Conservation (phyloP, 139 green algal species). For the Closterium sp. region DNA sequence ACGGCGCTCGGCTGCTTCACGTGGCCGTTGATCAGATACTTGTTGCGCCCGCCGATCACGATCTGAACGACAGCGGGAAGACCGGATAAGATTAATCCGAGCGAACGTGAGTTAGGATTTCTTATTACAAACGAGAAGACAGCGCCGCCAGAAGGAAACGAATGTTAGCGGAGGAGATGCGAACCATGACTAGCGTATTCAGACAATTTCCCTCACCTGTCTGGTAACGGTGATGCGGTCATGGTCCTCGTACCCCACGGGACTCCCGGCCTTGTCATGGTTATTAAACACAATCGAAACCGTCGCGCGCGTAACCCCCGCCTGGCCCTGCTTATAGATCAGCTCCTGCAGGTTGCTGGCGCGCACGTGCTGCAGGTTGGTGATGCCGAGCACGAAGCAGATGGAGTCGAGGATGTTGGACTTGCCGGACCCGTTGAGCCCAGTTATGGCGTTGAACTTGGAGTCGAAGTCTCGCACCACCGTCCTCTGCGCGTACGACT, state of each 20-base stretch:
- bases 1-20: constrained; percentile 85
- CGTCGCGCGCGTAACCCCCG: constrained; percentile 92
- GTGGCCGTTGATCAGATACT: constrained; percentile 97
- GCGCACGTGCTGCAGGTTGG: constrained; percentile 91
- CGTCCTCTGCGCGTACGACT: constrained; percentile 92
- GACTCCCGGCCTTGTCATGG: constrained; percentile 71
- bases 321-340: constrained; percentile 98
- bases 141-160: not conserved
- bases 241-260: constrained; percentile 88
- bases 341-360: constrained; percentile 92
- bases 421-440: constrained; percentile 96
- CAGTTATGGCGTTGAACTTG: constrained; percentile 98
- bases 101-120: not conserved
- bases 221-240: constrained; percentile 91
- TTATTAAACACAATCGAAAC: constrained; percentile 99
- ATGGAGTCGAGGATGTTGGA: constrained; percentile 99
- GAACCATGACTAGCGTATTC: not conserved
- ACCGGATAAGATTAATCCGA: not conserved
- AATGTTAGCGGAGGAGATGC: not conserved
- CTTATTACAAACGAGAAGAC: not conserved
- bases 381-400: constrained; percentile 98
- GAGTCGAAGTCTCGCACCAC: constrained; percentile 83
- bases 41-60: constrained; percentile 93
- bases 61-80: constrained; percentile 64
- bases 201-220: constrained; percentile 60